These are phyloP conservation scores for Beta lomatogona DNA, from an alignment of 179 eudicot genomes.

Conservation along the genomic window DNA sequence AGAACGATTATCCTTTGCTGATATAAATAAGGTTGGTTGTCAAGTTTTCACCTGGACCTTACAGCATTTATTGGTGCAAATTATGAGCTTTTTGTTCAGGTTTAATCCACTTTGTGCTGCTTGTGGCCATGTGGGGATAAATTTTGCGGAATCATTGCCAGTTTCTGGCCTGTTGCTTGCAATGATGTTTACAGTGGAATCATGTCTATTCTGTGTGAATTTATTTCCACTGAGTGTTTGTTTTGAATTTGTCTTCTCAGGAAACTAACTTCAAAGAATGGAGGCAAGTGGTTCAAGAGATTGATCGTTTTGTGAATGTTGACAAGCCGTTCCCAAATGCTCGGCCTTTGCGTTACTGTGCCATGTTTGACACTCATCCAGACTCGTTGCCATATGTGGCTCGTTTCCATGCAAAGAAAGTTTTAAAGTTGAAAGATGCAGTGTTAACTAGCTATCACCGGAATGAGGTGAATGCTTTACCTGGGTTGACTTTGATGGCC, in stretches of 20 bases:
- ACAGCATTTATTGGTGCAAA: background rate
- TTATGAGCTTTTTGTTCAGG: background rate
- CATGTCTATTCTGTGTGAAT: background rate
- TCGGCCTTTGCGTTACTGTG: conserved; percentile 79
- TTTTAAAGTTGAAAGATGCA: conserved; percentile 81
- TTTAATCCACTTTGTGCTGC: background rate
- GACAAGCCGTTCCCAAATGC: conserved; percentile 44
- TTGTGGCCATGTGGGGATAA: background rate
- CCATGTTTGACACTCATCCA: conserved; percentile 70
- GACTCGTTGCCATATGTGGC: conserved; percentile 70
- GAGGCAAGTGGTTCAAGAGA: conserved; percentile 89
- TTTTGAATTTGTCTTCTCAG: conserved; percentile 35
- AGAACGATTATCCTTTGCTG: too few species aligned
- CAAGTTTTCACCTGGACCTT: background rate
- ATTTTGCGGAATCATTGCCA: background rate
- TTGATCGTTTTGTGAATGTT: conserved; percentile 62
- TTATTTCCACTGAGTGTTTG: background rate
- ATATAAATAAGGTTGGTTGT: background rate
- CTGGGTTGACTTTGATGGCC: conserved; percentile 1
- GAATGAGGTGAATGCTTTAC: conserved; percentile 65
- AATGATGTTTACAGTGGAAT: too few species aligned
- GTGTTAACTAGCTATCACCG: conserved; percentile 81
- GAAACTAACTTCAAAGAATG: conserved; percentile 87
- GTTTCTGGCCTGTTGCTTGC: background rate
- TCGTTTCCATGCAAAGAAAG: conserved; percentile 90